A percentile compares a stretch with the other conserved stretches of the same genome.
These are phyloP conservation scores for Neurospora tetrasperma DNA, from an alignment of 495 filamentous ascomycete species.

Conservation along the genomic window DNA sequence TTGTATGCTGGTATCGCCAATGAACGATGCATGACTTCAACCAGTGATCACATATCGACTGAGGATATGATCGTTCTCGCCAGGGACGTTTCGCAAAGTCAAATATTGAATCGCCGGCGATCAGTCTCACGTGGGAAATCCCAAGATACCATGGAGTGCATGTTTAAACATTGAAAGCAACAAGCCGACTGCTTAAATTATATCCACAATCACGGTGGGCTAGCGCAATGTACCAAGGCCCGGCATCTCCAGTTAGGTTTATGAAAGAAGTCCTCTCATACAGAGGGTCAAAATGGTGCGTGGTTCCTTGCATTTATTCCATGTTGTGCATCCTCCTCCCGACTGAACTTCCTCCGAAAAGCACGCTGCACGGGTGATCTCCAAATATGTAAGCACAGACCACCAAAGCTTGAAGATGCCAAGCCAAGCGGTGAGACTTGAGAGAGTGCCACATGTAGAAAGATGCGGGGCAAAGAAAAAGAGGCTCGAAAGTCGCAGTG, in stretches of 20 bases:
- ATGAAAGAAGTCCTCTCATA: background rate
- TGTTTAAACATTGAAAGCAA: background rate
- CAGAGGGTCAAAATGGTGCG: background rate
- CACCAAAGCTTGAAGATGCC: background rate
- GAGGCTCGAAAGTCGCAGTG: background rate
- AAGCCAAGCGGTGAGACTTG: slow-evolving; percentile 9
- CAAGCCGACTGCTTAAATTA: background rate
- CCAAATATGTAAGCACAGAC: background rate
- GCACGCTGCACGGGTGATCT: background rate
- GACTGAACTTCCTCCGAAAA: background rate
- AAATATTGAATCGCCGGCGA: background rate
- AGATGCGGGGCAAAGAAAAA: slow-evolving; percentile 6
- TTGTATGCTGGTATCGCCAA: background rate
- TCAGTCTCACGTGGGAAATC: background rate
- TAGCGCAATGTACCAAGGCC: background rate
- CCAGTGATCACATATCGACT: background rate
- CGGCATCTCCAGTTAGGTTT: background rate
- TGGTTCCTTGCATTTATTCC: background rate
- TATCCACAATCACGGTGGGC: background rate
- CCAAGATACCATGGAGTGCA: background rate
- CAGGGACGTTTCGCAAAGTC: background rate
- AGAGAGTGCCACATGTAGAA: slow-evolving; percentile 1
- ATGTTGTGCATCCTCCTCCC: background rate
- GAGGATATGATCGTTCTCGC: background rate
- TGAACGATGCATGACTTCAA: background rate